A percentile compares a stretch with the other conserved stretches of the same genome.
Evolutionary conservation across 2,329 filamentous ascomycete species (phyloP).

Genomic region (Trichoderma sp.): DNA sequence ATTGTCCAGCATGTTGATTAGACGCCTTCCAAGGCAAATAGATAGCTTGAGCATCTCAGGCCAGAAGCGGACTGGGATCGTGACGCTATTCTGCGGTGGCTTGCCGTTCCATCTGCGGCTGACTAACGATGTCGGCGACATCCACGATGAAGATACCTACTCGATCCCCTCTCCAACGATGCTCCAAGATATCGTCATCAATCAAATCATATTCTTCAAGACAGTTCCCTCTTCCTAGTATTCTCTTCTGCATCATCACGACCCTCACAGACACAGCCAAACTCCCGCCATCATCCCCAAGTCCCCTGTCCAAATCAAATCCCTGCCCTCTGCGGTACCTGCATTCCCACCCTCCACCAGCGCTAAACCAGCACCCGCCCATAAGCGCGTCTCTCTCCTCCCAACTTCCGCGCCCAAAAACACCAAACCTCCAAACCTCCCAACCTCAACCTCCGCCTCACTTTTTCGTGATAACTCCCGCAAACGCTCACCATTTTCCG

Average conservation of each 20-base stretch:
- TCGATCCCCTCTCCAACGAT: background rate
- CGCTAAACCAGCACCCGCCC: constrained; percentile 5
- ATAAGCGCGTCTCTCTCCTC: constrained; percentile 12
- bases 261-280: background rate
- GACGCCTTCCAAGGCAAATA: background rate
- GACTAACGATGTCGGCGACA: background rate
- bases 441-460: constrained; percentile 3
- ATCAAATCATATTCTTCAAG: no score
- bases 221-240: no score
- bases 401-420: constrained; percentile 6
- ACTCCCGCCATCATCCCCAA: background rate
- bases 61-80: constrained; percentile 9
- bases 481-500: no score
- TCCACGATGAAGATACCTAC: background rate
- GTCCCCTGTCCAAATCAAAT: background rate
- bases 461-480: background rate
- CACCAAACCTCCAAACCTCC: constrained; percentile 8
- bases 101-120: background rate
- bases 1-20: background rate
- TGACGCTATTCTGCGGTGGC: background rate
- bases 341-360: constrained; percentile 17
- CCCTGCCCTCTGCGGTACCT: constrained; percentile 3
- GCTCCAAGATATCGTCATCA: no score
- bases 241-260: no score
- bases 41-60: background rate